These are phyloP conservation scores for Ziziphus jujuba DNA, from an alignment of 306 rosid species.

Conservation along the genomic window DNA sequence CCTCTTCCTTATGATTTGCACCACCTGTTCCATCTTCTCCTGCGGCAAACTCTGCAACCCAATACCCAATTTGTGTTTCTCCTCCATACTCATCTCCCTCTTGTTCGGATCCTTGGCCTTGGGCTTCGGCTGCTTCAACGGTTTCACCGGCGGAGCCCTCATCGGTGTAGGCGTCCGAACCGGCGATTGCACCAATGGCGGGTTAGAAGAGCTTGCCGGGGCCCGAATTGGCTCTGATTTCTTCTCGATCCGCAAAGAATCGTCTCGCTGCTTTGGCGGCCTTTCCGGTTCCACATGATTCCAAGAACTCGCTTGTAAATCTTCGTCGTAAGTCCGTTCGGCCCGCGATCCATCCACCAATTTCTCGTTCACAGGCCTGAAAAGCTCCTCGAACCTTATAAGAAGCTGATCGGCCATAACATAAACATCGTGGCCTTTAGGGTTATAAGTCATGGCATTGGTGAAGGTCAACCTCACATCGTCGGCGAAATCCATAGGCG, in stretches of 20 bases:
- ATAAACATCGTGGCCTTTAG: conserved; percentile 73
- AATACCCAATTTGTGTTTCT: conserved; percentile 81
- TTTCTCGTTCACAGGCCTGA: conserved; percentile 50
- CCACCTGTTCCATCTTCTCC: conserved; percentile 96
- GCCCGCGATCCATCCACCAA: conserved; percentile 31
- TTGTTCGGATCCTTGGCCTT: conserved; percentile 91
- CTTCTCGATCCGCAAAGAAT: conserved; percentile 25
- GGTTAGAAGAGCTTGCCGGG: conserved; percentile 60
- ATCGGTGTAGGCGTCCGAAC: conserved; percentile 65
- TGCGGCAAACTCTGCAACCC: conserved; percentile 90
- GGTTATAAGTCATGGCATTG: conserved; percentile 81
- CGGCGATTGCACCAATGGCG: conserved; percentile 53
- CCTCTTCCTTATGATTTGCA: conserved; percentile 84
- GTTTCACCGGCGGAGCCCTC: conserved; percentile 57
- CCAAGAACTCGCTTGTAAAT: conserved; percentile 87
- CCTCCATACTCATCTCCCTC: conserved; percentile 90
- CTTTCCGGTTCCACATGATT: conserved; percentile 60
- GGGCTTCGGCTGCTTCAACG: conserved; percentile 89
- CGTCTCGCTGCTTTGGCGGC: conserved; percentile 45
- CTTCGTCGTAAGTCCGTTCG: conserved; percentile 59
- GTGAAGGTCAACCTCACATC: conserved; percentile 81
- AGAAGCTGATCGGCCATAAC: conserved; percentile 62
- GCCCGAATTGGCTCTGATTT: conserved; percentile 25
- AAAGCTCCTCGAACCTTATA: conserved; percentile 60
- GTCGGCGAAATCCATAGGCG: conserved; percentile 61